Base-by-base conservation (phyloP, 495 filamentous ascomycete species). In the Articulospora tetracladia region DNA sequence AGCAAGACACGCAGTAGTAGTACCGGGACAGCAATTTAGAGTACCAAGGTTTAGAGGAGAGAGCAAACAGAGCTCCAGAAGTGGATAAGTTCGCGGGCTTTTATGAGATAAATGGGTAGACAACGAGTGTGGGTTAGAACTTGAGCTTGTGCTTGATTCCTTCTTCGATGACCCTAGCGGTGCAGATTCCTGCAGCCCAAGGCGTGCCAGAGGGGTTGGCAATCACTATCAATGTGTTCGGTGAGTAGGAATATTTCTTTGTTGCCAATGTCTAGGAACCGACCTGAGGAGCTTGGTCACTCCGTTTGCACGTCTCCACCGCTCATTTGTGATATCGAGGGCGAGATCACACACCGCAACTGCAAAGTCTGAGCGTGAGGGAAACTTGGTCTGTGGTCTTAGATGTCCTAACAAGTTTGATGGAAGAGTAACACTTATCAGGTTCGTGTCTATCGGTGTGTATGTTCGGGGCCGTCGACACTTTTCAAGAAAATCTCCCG, bases 311-410 rank as follows among this genome's bases (percentile, higher is more conserved):
- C 52, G n/a, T 58, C 55, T 55, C 56, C 49, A 63, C 53, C 57
- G 56, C 62, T 60, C 57, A 63, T 68, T 65, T 55, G 63, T 65
- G 59, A 63, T 55, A 26, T 60, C 62, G 65, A 67, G 66, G 56
- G 36, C 41, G 46, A 65, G 53, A 62, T 20, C 36, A 61, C 36
- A 58, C 59, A 65, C 58, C 58, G 24, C 56, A 53, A 30, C 23
- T 55, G 52, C 28, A 53, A 28, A 39, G 17, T n/a, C 34, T 52
- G 12, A 46, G 56, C 39, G 7, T 44, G 17, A 44, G 19, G 44
- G 57, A 49, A 65, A 58, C 53, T 49, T 50, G 25, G 20, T 55
- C 39, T 62, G 50, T n/a, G 55, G 60, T 53, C 50, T 30, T 61
- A 62, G 58, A 25, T 50, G 3, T 23, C 22, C 34, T 24, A 41